Base-by-base conservation (phyloP, 73 alveolate species). In the Diophrys sp. region DNA sequence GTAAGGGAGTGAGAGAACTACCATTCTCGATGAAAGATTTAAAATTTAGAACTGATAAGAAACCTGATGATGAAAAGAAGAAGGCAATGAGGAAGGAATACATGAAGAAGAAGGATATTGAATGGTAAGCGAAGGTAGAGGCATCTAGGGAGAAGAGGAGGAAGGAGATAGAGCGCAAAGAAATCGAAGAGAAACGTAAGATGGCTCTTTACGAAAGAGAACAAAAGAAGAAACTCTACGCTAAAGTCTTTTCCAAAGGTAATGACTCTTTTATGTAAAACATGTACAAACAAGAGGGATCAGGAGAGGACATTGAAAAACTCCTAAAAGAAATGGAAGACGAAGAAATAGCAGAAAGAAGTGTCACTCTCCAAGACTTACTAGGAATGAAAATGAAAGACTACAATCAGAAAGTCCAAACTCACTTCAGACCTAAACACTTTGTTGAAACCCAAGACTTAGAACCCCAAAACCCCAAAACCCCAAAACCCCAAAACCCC, bases 21-120 rank as follows among this genome's bases (percentile, higher is more conserved):
- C 81, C 81, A 5, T 73, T 73, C 25, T 62, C 81, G 53, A 73
- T 73, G 81, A 73, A 73, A 53, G 81, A 73, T 54, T 73, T 73
- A 2, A 31, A 73, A 28, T 73, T 44, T 44, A 28, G 81, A 44
- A 44, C 54, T 44, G 71, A 62, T 32, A 62, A 14, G 33, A 54
- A 73, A 25, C 71, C 34, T 29, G 81, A 73, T n/a, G 25, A 2
- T 29, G 29, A 33, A 25, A 28, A 34, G 14, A 30, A 5, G 30
- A 73, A 73, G 33, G 5, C 30, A 5, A 69, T 44, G 62, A 44
- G 62, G 62, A 44, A 18, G 62, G 5, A 44, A 18, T 44, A 44
- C 18, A 44, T 44, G 62, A 44, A 44, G 18, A 44, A 44, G 62
- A 44, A 44, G 18, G 62, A 44, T 5, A 18, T 11, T 5, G 62